phyloP scores from a whole-genome alignment of 2,329 filamentous ascomycete genomes.

The Sclerotinia glacialis region DNA sequence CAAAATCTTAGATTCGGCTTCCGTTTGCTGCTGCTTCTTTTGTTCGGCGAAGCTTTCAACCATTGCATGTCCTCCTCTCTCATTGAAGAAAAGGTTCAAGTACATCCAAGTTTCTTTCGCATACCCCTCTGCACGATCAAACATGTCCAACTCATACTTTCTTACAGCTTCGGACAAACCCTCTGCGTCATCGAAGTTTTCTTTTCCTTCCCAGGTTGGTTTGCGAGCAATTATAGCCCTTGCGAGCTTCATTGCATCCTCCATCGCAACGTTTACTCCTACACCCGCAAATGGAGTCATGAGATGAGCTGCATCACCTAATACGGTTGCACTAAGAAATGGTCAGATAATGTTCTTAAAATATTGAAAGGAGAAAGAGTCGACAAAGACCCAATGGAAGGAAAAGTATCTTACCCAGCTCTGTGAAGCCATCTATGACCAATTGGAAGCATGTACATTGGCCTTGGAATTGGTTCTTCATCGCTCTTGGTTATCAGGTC shows the following conservation, averaged over 20 bases:
- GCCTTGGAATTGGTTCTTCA: slow-evolving; percentile 22
- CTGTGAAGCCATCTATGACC: slow-evolving; percentile 25
- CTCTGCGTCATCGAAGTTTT: slow-evolving; percentile 19
- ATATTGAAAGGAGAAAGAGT: background rate
- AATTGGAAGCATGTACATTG: slow-evolving; percentile 25
- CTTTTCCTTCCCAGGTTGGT: slow-evolving; percentile 33
- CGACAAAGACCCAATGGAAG: slow-evolving; percentile 15
- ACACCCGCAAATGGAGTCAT: slow-evolving; percentile 46
- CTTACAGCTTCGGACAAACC: slow-evolving; percentile 21
- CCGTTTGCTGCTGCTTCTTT: slow-evolving; percentile 8
- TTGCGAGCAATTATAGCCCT: slow-evolving; percentile 34
- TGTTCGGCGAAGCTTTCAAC: slow-evolving; percentile 15
- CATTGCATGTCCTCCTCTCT: slow-evolving; percentile 18
- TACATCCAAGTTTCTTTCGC: slow-evolving; percentile 25
- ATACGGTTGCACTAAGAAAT: slow-evolving; percentile 44
- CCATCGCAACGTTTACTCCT: slow-evolving; percentile 48
- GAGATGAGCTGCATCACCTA: slow-evolving; percentile 50
- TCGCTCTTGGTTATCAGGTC: slow-evolving; percentile 22
- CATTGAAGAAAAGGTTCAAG: slow-evolving; percentile 25
- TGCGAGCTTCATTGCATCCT: slow-evolving; percentile 45
- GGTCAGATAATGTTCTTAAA: slow-evolving; percentile 37
- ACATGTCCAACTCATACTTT: slow-evolving; percentile 27
- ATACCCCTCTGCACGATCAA: slow-evolving; percentile 24
- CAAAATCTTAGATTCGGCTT: slow-evolving; percentile 4
- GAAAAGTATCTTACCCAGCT: slow-evolving; percentile 24